Conservation (phyloP, 2,329 filamentous ascomycete species). For the Neopestalotiopsis sp. region DNA sequence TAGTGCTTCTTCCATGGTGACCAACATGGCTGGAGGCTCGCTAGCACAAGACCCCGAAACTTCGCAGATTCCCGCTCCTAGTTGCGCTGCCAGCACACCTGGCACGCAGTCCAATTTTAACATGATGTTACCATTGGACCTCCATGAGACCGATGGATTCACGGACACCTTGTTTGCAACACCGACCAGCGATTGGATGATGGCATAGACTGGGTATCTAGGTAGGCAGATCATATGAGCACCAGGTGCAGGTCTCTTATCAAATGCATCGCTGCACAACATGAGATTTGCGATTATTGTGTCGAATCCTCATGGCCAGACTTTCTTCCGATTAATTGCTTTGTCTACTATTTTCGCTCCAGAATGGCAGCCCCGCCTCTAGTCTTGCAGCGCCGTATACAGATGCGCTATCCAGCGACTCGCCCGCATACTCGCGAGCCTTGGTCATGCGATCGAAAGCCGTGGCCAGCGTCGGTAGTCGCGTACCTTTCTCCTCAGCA, state of each 20-base stretch:
- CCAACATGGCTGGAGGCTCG: slow-evolving; percentile 17
- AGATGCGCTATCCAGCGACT: slow-evolving; percentile 60
- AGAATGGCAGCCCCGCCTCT: slow-evolving; percentile 65
- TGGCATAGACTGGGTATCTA: not conserved
- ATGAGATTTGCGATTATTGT: no score
- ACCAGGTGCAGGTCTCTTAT: no score
- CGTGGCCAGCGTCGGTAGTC: slow-evolving; percentile 68
- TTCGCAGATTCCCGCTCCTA: not conserved
- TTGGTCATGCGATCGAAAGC: no score
- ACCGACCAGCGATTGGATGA: slow-evolving; percentile 31
- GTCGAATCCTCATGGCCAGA: no score
- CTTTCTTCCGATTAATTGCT: no score
- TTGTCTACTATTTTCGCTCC: no score
- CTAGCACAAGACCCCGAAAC: not conserved
- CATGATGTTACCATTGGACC: slow-evolving; percentile 16
- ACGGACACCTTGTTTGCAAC: slow-evolving; percentile 9
- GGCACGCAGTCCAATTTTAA: not conserved
- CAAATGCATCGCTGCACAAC: no score
- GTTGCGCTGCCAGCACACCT: not conserved
- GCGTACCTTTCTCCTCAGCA: slow-evolving; percentile 65
- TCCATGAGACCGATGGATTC: slow-evolving; percentile 16
- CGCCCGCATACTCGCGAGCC: slow-evolving; percentile 70
- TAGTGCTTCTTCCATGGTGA: slow-evolving; percentile 17
- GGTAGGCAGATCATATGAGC: no score
- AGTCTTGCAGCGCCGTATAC: slow-evolving; percentile 82